Conservation (phyloP, 768 basidiomycete species). For the Amanita molliuscula region DNA sequence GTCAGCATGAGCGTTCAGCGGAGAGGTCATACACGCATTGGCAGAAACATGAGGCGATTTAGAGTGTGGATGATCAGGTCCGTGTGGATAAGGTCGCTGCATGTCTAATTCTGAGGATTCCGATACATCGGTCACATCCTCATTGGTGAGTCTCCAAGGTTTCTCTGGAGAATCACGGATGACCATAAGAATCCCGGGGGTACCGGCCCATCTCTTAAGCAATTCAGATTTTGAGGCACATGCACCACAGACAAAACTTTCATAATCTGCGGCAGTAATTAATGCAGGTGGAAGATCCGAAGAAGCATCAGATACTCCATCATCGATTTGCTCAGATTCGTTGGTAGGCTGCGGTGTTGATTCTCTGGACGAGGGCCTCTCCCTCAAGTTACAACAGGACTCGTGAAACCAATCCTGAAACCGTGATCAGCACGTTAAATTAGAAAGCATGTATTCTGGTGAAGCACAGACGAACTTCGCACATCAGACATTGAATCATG, state of each 20-base stretch:
- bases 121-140: too few relatives aligned
- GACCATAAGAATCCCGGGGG: conserved; percentile 57
- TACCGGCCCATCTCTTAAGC: conserved; percentile 57
- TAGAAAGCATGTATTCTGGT: not conserved
- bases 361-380: conserved; percentile 43
- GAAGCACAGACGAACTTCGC: conserved; percentile 50
- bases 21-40: too few relatives aligned
- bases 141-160: conserved; percentile 33
- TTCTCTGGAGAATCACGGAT: conserved; percentile 34
- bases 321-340: conserved; percentile 25
- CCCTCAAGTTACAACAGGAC: conserved; percentile 74
- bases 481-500: conserved; percentile 82
- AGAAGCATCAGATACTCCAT: conserved; percentile 50
- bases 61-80: too few relatives aligned
- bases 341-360: conserved; percentile 19
- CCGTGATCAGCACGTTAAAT: conserved; percentile 6
- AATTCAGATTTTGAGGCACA: conserved; percentile 51
- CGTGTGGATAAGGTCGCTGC: too few relatives aligned
- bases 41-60: too few relatives aligned
- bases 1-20: too few relatives aligned
- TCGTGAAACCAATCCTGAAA: conserved; percentile 88
- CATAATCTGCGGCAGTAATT: conserved; percentile 60
- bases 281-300: conserved; percentile 59
- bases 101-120: too few relatives aligned
- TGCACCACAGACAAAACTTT: conserved; percentile 59